These are phyloP conservation scores for Fusarium annulatum DNA, from an alignment of 2,329 filamentous ascomycete species.

Conservation along the genomic window DNA sequence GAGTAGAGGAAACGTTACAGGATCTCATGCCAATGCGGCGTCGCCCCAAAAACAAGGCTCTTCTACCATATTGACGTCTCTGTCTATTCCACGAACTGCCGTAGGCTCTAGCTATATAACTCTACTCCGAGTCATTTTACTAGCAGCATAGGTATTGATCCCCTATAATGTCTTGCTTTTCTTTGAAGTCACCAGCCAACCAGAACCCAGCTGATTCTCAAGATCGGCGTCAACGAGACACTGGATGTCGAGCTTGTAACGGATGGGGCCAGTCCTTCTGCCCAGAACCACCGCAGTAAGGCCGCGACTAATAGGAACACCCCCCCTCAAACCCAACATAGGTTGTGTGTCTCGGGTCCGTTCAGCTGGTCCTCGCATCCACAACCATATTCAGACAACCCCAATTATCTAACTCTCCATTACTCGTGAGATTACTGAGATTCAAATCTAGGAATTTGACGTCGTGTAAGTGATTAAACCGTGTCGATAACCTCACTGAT, in stretches of 20 bases:
- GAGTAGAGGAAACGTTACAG: constrained; percentile 11
- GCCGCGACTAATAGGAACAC: constrained; percentile 41
- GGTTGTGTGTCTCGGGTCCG: constrained; percentile 17
- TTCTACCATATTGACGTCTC: background rate
- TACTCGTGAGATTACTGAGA: constrained; percentile 23
- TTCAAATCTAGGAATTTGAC: constrained; percentile 12
- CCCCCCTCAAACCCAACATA: constrained; percentile 12
- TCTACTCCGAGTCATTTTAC: background rate
- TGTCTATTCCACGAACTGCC: constrained; percentile 10
- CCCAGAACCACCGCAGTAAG: constrained; percentile 46
- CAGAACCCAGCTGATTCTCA: constrained; percentile 25
- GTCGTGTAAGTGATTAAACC: constrained; percentile 12
- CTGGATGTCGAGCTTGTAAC: constrained; percentile 39
- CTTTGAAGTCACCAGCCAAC: constrained; percentile 29
- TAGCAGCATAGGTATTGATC: background rate
- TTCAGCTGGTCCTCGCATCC: constrained; percentile 29
- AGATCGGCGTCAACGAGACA: constrained; percentile 49
- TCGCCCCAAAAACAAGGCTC: background rate
- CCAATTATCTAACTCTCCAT: constrained; percentile 28
- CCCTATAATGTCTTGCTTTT: constrained; percentile 21
- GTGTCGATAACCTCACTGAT: background rate
- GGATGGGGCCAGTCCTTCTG: constrained; percentile 31
- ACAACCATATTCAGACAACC: constrained; percentile 30
- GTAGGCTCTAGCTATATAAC: background rate
- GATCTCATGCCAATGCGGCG: constrained; percentile 9